Conservation (phyloP, 2,329 filamentous ascomycete species). For the Pestalotiopsis sp. region DNA sequence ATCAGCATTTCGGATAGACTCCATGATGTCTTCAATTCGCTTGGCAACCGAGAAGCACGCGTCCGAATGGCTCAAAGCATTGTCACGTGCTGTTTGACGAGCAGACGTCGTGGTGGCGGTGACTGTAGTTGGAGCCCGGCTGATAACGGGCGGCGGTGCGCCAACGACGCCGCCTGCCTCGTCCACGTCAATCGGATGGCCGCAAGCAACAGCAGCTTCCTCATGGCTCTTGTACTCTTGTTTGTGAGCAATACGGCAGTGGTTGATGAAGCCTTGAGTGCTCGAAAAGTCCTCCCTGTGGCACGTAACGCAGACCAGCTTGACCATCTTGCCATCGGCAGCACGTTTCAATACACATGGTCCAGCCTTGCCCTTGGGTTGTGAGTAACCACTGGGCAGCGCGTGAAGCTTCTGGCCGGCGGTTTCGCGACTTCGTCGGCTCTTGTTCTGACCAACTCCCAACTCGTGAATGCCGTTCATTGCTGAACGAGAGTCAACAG, state of each 20-base stretch:
- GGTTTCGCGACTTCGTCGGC: constrained; percentile 50
- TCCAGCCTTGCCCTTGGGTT: constrained; percentile 78
- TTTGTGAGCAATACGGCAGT: constrained; percentile 94
- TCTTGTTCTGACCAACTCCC: constrained; percentile 46
- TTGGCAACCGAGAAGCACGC: constrained; percentile 51
- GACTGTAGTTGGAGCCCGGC: constrained; percentile 29
- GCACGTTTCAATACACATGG: constrained; percentile 84
- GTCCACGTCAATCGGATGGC: constrained; percentile 76
- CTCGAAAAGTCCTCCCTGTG: constrained; percentile 90
- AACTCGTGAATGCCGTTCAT: constrained; percentile 71
- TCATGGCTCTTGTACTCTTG: constrained; percentile 96
- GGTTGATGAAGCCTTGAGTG: constrained; percentile 98
- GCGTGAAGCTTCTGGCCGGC: constrained; percentile 68
- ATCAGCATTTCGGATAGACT: constrained; percentile 53
- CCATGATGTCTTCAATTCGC: constrained; percentile 57
- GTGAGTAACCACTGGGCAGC: constrained; percentile 70
- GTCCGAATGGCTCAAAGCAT: constrained; percentile 56
- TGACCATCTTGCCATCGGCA: constrained; percentile 78
- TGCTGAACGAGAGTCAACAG: constrained; percentile 74
- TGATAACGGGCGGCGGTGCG: constrained; percentile 34
- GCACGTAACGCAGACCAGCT: constrained; percentile 88
- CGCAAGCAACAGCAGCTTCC: constrained; percentile 85
- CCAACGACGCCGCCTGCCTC: constrained; percentile 54
- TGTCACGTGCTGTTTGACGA: constrained; percentile 63
- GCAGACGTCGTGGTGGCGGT: constrained; percentile 56